Conservation (phyloP, 192 early-diverging fungal species). For the Coemansia sp. region DNA sequence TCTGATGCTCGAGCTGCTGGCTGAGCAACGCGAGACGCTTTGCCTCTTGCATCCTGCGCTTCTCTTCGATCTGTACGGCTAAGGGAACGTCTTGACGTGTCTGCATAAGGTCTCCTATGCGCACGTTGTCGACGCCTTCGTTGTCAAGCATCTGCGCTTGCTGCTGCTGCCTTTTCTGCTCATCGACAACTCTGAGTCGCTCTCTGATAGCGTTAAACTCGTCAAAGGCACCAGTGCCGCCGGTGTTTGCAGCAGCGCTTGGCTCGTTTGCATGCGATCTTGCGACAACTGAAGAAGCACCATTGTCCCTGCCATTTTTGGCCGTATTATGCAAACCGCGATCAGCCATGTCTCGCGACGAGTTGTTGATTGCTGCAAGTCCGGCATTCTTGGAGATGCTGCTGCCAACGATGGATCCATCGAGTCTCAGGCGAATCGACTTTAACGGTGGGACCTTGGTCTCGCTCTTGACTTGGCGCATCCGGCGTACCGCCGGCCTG, state of each 20-base stretch:
- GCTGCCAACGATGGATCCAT: constrained; percentile 34
- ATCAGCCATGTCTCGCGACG: not conserved
- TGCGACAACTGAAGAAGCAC: not conserved
- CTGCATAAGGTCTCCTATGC: constrained; percentile 48
- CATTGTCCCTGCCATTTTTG: constrained; percentile 18
- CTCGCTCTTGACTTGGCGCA: constrained; percentile 46
- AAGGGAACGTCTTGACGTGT: constrained; percentile 42
- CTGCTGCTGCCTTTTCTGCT: constrained; percentile 35
- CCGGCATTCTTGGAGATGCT: not conserved
- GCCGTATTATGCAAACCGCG: constrained; percentile 15
- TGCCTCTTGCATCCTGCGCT: constrained; percentile 38
- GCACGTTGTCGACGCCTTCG: constrained; percentile 38
- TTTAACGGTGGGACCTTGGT: constrained; percentile 46
- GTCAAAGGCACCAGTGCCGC: constrained; percentile 6
- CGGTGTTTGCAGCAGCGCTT: not conserved
- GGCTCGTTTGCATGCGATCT: not conserved
- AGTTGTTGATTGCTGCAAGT: not conserved
- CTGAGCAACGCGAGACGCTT: constrained; percentile 46
- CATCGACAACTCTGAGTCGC: constrained; percentile 33
- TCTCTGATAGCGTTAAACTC: constrained; percentile 38
- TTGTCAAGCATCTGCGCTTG: constrained; percentile 29
- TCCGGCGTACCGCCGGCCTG: constrained; percentile 32
- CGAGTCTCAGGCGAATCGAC: constrained; percentile 39
- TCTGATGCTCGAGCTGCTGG: constrained; percentile 47
- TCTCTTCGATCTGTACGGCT: constrained; percentile 42